Evolutionary conservation across 306 rosid species (phyloP), one percentile per base, ranked within the genome.

Genomic region (Cicer arietinum): DNA sequence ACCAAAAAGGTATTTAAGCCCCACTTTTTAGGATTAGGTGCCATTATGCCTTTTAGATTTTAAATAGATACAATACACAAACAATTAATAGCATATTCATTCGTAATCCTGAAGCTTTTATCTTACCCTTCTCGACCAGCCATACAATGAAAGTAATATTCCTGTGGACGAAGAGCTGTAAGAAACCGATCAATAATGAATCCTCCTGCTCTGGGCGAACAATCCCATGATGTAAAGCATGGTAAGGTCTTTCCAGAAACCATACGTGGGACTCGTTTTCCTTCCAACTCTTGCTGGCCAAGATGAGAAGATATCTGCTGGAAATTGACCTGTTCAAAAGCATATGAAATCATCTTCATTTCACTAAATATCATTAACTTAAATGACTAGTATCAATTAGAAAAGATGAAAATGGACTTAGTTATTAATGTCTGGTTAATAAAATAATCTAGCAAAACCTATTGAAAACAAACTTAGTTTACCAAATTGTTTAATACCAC

Each of bases 81-180:
- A 58, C 41, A 67, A 66, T 35, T 35, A 60, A 30, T 12, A 60
- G 10, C 66, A 60, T 60, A 35, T 35, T 60, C 11, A 60, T 60
- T 37, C 20, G 1, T 60, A 13, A 54, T 59, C 68, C 8, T 57
- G 74, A 63, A 84, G 45, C 56, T 48, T 39, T 17, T 42, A 62
- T 17, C 63, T 84, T 91, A 91, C 98, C 97, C 97, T 89, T 91
- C 98, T 83, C 98, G 96, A 67, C 98, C 97, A 66, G 97, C 97
- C 98, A 94, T 94, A 79, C 97, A 94, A 79, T 94, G 98, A 71
- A 94, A 94, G 86, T 94, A 94, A 79, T 86, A 94, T 80, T 94
- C 98, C 82, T 91, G 97, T 14, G 96, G 96, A 30, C 84, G 97
- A 79, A 94, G 97, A 73, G 92, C 98, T 12, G 97, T 86, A 82